Evolutionary conservation across 2,329 filamentous ascomycete species (phyloP).

Genomic region (Trichoderma atroviride): DNA sequence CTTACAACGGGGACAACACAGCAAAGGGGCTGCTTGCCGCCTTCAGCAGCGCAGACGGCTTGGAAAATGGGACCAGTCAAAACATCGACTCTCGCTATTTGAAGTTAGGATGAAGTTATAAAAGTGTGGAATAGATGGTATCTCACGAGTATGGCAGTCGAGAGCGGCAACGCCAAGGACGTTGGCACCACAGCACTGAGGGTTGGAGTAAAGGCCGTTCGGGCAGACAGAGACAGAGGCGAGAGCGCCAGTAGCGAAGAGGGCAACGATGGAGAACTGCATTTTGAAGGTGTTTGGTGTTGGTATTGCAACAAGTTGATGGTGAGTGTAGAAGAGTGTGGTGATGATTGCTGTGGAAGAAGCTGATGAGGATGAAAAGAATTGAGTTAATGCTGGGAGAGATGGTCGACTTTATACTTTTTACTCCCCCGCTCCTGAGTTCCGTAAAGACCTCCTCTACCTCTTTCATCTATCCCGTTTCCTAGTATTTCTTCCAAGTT

Average conservation of each 20-base stretch:
- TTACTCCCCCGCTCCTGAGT: background rate
- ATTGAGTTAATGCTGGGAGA: background rate
- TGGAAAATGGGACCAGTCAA: background rate
- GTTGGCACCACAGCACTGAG: background rate
- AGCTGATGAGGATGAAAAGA: background rate
- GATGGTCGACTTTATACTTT: background rate
- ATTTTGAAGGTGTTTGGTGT: constrained; percentile 3
- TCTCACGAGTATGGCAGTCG: background rate
- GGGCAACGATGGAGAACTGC: background rate
- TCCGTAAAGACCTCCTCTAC: background rate
- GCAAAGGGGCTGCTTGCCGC: background rate
- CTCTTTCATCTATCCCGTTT: background rate
- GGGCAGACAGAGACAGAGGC: background rate
- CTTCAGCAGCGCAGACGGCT: background rate
- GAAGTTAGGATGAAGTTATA: background rate
- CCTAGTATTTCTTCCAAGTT: no score
- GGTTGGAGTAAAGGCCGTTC: background rate
- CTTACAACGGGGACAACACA: background rate
- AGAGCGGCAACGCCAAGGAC: background rate
- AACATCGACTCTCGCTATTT: background rate
- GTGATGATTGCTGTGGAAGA: background rate
- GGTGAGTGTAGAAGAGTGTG: background rate
- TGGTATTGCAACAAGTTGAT: background rate
- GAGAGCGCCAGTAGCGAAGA: constrained; percentile 1
- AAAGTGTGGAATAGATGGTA: background rate